A percentile compares a stretch with the other conserved stretches of the same genome.
These are phyloP conservation scores for Coffea canephora DNA, from an alignment of 257 asterid species.

Conservation along the genomic window DNA sequence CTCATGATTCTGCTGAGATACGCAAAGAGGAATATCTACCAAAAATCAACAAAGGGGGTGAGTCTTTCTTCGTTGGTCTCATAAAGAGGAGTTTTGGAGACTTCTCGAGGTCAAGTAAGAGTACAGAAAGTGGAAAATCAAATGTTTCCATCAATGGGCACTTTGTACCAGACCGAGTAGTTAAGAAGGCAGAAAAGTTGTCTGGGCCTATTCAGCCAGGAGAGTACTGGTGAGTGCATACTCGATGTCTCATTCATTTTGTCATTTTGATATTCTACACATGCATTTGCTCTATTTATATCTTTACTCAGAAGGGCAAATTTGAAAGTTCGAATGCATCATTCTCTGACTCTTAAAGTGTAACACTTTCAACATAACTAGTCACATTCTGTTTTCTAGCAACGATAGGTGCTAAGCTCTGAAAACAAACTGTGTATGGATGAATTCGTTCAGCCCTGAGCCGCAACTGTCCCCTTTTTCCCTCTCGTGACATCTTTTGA, in stretches of 20 bases:
- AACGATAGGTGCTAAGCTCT: not conserved
- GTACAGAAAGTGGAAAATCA: slow-evolving; percentile 45
- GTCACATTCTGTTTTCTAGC: not conserved
- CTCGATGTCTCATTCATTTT: slow-evolving; percentile 11
- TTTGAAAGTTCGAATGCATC: not conserved
- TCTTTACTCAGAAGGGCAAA: not conserved
- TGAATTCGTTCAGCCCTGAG: not conserved
- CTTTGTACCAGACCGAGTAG: slow-evolving; percentile 54
- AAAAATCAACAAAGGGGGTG: slow-evolving; percentile 59
- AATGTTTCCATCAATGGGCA: slow-evolving; percentile 73
- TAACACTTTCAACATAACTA: not conserved
- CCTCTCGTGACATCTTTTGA: not conserved
- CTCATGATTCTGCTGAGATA: slow-evolving; percentile 57
- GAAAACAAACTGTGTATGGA: not conserved
- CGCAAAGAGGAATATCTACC: slow-evolving; percentile 48
- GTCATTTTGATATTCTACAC: not conserved
- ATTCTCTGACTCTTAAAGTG: not conserved
- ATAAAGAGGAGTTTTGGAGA: slow-evolving; percentile 68
- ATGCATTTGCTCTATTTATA: not conserved
- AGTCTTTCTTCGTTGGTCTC: slow-evolving; percentile 67
- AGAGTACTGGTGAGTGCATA: slow-evolving; percentile 68
- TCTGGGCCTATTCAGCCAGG: slow-evolving; percentile 95
- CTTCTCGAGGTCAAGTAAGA: slow-evolving; percentile 52
- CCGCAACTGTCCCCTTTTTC: not conserved
- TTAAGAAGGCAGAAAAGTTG: slow-evolving; percentile 84